Base-by-base conservation (phyloP, 306 rosid species). In the Citrullus colocynthis region DNA sequence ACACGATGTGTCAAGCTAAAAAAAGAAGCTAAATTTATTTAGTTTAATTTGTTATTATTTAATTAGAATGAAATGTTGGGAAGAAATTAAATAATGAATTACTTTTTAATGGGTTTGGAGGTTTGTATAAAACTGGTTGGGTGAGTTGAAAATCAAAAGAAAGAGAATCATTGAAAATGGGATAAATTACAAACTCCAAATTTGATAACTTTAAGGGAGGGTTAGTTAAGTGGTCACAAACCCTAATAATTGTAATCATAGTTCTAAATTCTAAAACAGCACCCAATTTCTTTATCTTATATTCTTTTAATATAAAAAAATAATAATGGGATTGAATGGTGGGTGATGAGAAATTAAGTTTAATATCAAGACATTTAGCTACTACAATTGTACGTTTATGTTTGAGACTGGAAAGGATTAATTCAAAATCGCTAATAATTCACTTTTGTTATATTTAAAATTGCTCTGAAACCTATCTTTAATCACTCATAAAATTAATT, bases 151-250 rank as follows among this genome's bases (percentile, higher is more conserved):
- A 65, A 65, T 18, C 24, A 55, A 55, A 51, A 30, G 44, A 64
- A 21, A 64, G 71, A 32, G 71, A 64, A 34, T 12, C 5, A 14
- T 6, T 36, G 21, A 39, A 66, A 66, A 66, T 8, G 73, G 73
- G 51, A 66, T 52, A 39, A 64, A 66, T 66, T 66, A 66, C 16
- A 66, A 66, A 66, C 73, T 66, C 73, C 73, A 66, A 66, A 66
- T 39, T 17, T 36, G 49, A 65, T 39, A 9, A 66, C 51, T 66
- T 66, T 66, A 17, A 34, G 36, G n/a, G 73, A 37, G 7, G 15
- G 51, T 66, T 39, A 39, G 73, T 66, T 66, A 66, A 66, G 24
- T 34, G 51, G 73, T 66, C 73, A 66, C 51, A 39, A 66, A 66
- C 32, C 51, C 1, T 66, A 39, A 66, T 66, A 66, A 39, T 66